Evolutionary conservation across 768 basidiomycete species (phyloP).

Genomic region (Psilocybe cubensis): DNA sequence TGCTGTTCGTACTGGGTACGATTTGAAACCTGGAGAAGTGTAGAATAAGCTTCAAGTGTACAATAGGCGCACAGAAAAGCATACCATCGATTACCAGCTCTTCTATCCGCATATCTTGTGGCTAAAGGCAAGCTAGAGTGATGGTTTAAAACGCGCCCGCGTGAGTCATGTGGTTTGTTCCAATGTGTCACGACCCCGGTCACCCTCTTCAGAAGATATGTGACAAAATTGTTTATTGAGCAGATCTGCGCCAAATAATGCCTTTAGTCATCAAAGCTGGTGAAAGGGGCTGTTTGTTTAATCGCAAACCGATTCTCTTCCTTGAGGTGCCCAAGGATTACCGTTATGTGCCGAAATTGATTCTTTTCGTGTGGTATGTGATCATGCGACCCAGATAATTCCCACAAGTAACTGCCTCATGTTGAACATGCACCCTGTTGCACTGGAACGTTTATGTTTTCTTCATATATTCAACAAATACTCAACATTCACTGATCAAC

Average conservation of each 20-base stretch:
- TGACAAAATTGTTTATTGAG: not conserved
- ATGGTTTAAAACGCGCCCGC: slow-evolving; percentile 16
- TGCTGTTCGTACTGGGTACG: slow-evolving; percentile 94
- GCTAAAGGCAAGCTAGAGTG: slow-evolving; percentile 4
- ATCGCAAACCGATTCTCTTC: too few relatives aligned
- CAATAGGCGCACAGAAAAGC: slow-evolving; percentile 1
- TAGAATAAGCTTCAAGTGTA: not conserved
- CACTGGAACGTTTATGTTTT: too few relatives aligned
- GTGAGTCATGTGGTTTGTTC: slow-evolving; percentile 13
- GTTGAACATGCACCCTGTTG: too few relatives aligned
- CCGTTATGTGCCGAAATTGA: too few relatives aligned
- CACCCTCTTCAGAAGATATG: not conserved
- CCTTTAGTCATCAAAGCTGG: not conserved
- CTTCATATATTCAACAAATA: too few relatives aligned
- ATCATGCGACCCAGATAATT: too few relatives aligned
- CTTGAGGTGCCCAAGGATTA: too few relatives aligned
- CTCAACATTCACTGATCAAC: too few relatives aligned
- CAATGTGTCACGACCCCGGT: slow-evolving; percentile 10
- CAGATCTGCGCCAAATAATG: not conserved
- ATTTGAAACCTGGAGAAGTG: slow-evolving; percentile 81
- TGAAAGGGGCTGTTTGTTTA: too few relatives aligned
- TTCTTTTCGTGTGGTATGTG: too few relatives aligned
- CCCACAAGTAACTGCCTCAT: too few relatives aligned
- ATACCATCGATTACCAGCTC: slow-evolving; percentile 92
- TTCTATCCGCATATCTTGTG: slow-evolving; percentile 62